Evolutionary conservation across 176 grass and related monocot species (phyloP).

Genomic region (Cymbopogon citratus): DNA sequence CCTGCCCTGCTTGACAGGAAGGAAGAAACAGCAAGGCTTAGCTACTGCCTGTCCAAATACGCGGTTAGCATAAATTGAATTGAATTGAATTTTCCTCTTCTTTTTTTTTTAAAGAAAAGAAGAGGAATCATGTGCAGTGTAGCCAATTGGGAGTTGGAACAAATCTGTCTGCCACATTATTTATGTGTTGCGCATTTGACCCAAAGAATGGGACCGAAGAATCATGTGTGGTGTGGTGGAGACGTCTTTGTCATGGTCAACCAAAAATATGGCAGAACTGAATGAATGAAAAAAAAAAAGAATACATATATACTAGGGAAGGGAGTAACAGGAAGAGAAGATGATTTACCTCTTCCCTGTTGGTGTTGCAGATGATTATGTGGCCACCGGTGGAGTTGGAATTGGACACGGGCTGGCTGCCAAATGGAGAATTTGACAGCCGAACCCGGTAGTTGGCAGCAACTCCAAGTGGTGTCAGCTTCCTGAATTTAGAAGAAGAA

Average conservation of each 20-base stretch:
- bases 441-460: conserved; percentile 32
- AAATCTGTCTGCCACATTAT: not conserved
- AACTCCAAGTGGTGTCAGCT: not conserved
- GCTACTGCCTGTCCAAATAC: conserved; percentile 3
- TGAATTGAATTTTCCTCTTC: not conserved
- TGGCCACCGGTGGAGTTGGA: not conserved
- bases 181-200: conserved; percentile 1
- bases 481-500: not conserved
- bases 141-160: not conserved
- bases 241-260: conserved; percentile 26
- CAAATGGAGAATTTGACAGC: conserved; percentile 55
- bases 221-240: not conserved
- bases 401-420: conserved; percentile 29
- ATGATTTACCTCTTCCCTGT: conserved; percentile 5
- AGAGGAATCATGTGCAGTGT: not conserved
- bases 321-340: not conserved
- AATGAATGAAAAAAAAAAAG: not conserved
- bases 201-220: not conserved
- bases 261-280: not conserved
- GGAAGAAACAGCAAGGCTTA: not conserved
- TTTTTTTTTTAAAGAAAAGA: not conserved
- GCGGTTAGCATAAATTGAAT: conserved; percentile 18
- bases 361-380: not conserved
- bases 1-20: conserved; percentile 30
- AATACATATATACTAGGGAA: not conserved